Base-by-base conservation (phyloP, 176 grass and related monocot genomes). In the Olyra latifolia region DNA sequence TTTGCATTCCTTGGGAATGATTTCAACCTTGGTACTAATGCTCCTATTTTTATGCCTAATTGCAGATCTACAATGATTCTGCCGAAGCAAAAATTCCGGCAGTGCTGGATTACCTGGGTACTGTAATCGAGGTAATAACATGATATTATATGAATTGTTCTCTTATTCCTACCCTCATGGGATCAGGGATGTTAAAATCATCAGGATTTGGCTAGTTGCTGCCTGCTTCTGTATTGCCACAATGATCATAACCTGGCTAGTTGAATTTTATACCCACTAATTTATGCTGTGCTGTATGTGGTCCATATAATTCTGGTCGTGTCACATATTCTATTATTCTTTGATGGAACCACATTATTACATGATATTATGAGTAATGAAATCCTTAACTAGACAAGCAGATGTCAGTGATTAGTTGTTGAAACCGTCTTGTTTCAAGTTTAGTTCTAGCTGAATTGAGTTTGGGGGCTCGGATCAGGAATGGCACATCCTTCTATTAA, bases 71-170 rank as follows among this genome's bases (percentile, higher is more conserved):
- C 72, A 90, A 75, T 28, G 85, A 98, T 86, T 98, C 92, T 44
- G 95, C 95, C 20, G 74, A 76, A 73, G 95, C 90, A 17, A 98
- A 98, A 94, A 89, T 92, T 92, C 90, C 92, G 80, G 89, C 95
- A 72, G 90, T 98, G 39, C 70, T 98, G 57, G 95, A 94, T 87
- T 98, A 92, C 83, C 80, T 98, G 82, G 85, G 73, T 39, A 98
- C 89, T 80, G 65, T 92, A 44, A 89, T 94, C 75, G 92, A 94
- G 95, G 95, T 98, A 78, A 81, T 69, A 71, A 42, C 43, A 54
- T 76, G 29, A 69, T 24, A 49, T 82, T 75, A 69, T 81, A 22
- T 71, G 42, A 48, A 45, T 46, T 89, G 5, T 53, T 5, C 52
- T 89, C 80, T 69, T 89, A 32, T 35, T 82, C 54, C n/a, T 75